Evolutionary conservation across 2,329 filamentous ascomycete species (phyloP).

Genomic region (Parastagonospora avenae): DNA sequence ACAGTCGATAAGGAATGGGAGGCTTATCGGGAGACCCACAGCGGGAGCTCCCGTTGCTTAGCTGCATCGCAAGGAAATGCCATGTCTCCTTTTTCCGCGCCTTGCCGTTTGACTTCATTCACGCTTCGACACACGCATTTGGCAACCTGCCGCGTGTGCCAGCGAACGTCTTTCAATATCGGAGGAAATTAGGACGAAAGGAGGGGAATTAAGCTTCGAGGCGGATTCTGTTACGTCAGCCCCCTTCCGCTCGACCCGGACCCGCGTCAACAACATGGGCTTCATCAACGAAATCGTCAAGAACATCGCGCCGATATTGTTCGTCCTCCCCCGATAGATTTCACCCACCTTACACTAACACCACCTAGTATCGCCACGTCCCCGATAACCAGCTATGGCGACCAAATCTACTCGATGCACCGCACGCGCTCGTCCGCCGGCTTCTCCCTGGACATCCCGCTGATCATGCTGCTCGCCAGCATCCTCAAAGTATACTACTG

Average conservation of each 20-base stretch:
- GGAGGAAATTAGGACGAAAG: background rate
- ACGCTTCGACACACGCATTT: background rate
- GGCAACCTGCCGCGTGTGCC: background rate
- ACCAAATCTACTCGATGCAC: conserved; percentile 70
- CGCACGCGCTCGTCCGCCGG: conserved; percentile 63
- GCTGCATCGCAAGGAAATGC: conserved; percentile 3
- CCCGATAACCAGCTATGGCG: conserved; percentile 68
- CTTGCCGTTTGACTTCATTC: background rate
- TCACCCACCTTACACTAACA: background rate
- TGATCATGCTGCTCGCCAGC: conserved; percentile 70
- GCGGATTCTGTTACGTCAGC: conserved; percentile 4
- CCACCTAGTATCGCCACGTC: conserved; percentile 61
- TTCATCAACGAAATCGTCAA: conserved; percentile 43
- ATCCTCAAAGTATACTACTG: conserved; percentile 71
- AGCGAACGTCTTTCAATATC: background rate
- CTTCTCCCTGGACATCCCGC: conserved; percentile 69
- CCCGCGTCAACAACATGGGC: conserved; percentile 26
- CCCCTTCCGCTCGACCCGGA: conserved; percentile 1
- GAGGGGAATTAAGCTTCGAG: background rate
- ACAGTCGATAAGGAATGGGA: background rate
- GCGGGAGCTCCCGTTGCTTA: conserved; percentile 33
- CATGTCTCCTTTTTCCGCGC: background rate
- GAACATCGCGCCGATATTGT: conserved; percentile 48
- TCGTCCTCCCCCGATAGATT: too few species aligned
- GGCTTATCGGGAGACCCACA: conserved; percentile 15